Evolutionary conservation across 2,329 filamentous ascomycete genomes (phyloP), one percentile per base, ranked within the genome.

Genomic region (Aspergillus fumigatus): DNA sequence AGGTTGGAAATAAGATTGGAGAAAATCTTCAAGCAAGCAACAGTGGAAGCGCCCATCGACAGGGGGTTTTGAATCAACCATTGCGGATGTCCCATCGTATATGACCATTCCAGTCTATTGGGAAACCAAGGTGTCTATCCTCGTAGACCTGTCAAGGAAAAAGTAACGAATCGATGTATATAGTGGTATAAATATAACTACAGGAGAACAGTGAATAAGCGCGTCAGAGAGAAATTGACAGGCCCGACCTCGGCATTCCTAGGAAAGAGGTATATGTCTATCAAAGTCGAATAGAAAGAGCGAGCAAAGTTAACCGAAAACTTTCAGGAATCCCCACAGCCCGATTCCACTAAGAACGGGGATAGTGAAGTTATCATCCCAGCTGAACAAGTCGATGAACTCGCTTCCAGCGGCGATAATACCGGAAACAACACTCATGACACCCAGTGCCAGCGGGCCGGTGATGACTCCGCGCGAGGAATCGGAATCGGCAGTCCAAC

Each of bases 281-380:
- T 43, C 23, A 19, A 38, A 50, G 53, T 27, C 17, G 50, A 27
- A 47, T 26, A 48, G 52, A 50, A 53, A 55, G 51, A 55, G 50
- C 23, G 43, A 47, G 43, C n/a, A 50, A 50, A 50, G 58, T 65
- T 61, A 73, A 35, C 87, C 88, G 80, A 97, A 97, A 50, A 92
- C 73, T 77, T 89, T 95, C 66, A 97, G 81, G 73, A 99, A 97
- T 0, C 88, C 89, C 88, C 90, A 96, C 59, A 99, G 86, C 6
- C 92, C 92, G 48, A 91, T 76, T 25, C 92, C 92, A 70, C 91
- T 96, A 51, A 99, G 80, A 26, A 96, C 86, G 2, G 94, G 94
- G 73, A 99, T 99, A 51, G 93, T 97, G 66, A 99, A 79, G 75
- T 99, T 99, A 76, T 99, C 94, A 69, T 99, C 94, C 89, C 91